phyloP scores from a whole-genome alignment of 73 alveolate species.

The Blepharisma stoltei region DNA sequence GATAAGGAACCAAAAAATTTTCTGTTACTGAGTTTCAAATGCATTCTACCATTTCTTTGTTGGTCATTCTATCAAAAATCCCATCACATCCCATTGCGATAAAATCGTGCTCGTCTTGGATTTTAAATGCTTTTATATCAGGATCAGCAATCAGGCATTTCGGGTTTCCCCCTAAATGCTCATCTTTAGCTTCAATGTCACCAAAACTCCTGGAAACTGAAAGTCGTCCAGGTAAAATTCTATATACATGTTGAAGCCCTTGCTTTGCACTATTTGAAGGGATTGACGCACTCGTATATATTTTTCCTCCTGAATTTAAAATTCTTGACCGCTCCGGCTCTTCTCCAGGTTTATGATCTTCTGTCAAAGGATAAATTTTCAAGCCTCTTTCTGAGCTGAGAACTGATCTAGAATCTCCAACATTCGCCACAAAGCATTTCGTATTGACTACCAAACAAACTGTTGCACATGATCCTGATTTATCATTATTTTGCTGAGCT shows the following conservation, averaged over 20 bases:
- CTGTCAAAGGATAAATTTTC: constrained; percentile 73
- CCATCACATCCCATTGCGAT: constrained; percentile 85
- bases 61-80: constrained; percentile 89
- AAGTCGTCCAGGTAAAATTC: constrained; percentile 98
- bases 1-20: neutral
- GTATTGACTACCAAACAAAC: constrained; percentile 86
- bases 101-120: constrained; percentile 70
- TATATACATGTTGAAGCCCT: constrained; percentile 75
- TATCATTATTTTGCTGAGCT: constrained; percentile 54
- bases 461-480: constrained; percentile 96
- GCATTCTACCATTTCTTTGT: constrained; percentile 83
- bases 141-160: constrained; percentile 93
- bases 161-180: constrained; percentile 92
- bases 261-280: constrained; percentile 31
- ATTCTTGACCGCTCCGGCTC: constrained; percentile 90
- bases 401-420: constrained; percentile 97
- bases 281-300: constrained; percentile 49
- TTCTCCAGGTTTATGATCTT: constrained; percentile 97
- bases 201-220: constrained; percentile 94
- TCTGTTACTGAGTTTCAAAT: constrained; percentile 58
- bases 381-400: constrained; percentile 81
- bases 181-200: constrained; percentile 91
- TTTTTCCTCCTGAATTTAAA: constrained; percentile 93
- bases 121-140: constrained; percentile 78
- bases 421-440: constrained; percentile 90